These are phyloP conservation scores for Cutaneotrichosporon curvatum DNA, from an alignment of 1,284 basidiomycete species.

Conservation along the genomic window DNA sequence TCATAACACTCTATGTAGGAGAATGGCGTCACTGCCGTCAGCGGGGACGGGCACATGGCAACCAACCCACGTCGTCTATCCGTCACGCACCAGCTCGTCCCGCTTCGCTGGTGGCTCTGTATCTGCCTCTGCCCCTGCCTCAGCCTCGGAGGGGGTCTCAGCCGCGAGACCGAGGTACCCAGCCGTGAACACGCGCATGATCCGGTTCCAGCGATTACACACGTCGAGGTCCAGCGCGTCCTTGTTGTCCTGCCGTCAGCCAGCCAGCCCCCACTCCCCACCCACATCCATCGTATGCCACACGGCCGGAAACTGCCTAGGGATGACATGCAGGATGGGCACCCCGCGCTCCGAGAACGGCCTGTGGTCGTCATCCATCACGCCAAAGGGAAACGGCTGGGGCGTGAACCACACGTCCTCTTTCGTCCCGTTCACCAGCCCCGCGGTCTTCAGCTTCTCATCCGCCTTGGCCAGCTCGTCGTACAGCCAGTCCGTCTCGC, in stretches of 20 bases:
- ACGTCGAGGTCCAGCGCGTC: conserved; percentile 77
- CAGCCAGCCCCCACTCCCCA: neutral
- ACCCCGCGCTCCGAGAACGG: conserved; percentile 83
- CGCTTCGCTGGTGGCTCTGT: neutral
- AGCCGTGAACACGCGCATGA: conserved; percentile 77
- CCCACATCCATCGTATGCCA: conserved; percentile 78
- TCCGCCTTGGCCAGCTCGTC: conserved; percentile 65
- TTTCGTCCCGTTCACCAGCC: conserved; percentile 25
- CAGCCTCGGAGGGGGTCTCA: conserved; percentile 7
- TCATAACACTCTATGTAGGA: too few relatives aligned
- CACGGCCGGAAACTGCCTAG: conserved; percentile 79
- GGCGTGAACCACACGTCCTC: conserved; percentile 35
- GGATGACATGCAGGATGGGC: conserved; percentile 81
- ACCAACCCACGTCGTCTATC: too few relatives aligned
- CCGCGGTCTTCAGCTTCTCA: conserved; percentile 49
- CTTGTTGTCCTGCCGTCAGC: conserved; percentile 66
- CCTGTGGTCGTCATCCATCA: conserved; percentile 86
- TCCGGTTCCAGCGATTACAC: conserved; percentile 79
- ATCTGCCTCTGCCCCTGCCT: too few relatives aligned
- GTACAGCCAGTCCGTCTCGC: conserved; percentile 88
- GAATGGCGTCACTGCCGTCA: too few relatives aligned
- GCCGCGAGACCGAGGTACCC: conserved; percentile 73
- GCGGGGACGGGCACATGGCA: too few relatives aligned
- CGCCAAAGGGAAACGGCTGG: conserved; percentile 48
- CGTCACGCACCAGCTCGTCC: conserved; percentile 9